phyloP scores from a whole-genome alignment of 2,329 filamentous ascomycete species.

The Diaporthe sp. region DNA sequence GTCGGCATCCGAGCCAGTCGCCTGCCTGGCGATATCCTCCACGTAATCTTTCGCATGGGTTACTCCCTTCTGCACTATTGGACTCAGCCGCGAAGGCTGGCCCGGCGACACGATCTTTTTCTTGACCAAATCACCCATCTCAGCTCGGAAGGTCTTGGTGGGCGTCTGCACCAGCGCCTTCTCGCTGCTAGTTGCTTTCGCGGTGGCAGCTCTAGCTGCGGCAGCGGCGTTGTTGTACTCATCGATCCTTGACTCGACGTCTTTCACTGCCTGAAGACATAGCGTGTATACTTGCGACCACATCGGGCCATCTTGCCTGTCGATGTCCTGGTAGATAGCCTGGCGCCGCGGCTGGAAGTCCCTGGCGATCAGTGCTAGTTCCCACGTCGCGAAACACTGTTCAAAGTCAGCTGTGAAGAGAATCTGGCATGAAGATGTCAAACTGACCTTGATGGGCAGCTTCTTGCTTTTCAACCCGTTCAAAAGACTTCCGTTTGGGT shows the following conservation, averaged over 20 bases:
- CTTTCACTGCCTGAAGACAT: slow-evolving; percentile 78
- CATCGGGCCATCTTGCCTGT: slow-evolving; percentile 82
- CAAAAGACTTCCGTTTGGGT: slow-evolving; percentile 91
- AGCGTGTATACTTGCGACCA: slow-evolving; percentile 84
- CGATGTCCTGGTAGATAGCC: slow-evolving; percentile 88
- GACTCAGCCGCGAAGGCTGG: slow-evolving; percentile 64
- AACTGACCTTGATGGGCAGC: slow-evolving; percentile 76
- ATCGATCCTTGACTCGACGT: slow-evolving; percentile 77
- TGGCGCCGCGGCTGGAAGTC: slow-evolving; percentile 82
- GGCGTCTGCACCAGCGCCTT: slow-evolving; percentile 59
- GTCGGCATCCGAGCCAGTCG: slow-evolving; percentile 64
- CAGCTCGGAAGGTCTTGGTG: slow-evolving; percentile 55
- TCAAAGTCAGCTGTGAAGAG: slow-evolving; percentile 39
- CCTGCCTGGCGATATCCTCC: slow-evolving; percentile 68
- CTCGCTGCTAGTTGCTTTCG: slow-evolving; percentile 51
- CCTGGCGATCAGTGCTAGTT: slow-evolving; percentile 84
- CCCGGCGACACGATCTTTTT: slow-evolving; percentile 62
- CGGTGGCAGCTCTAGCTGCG: slow-evolving; percentile 51
- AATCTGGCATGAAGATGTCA: not conserved
- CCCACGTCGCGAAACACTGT: slow-evolving; percentile 90
- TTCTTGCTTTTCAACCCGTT: slow-evolving; percentile 89
- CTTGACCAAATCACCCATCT: slow-evolving; percentile 62
- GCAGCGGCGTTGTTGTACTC: slow-evolving; percentile 65
- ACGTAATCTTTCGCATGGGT: slow-evolving; percentile 63
- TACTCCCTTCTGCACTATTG: slow-evolving; percentile 65